Conservation (phyloP, 106 monocot species). For the Agapanthus africanus region DNA sequence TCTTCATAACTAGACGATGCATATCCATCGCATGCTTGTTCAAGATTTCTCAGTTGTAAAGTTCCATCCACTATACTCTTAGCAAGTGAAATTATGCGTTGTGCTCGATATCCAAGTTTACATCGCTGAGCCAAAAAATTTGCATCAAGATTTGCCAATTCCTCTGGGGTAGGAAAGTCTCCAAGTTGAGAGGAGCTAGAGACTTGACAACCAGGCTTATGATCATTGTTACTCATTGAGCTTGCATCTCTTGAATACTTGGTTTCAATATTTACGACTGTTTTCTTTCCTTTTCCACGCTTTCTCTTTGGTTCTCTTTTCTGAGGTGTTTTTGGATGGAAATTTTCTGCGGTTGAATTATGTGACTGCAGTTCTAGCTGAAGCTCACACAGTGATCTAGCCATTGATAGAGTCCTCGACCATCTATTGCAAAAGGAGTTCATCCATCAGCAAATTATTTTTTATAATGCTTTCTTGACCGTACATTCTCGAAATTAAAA, state of each 20-base stretch:
- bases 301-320: constrained; percentile 41
- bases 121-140: constrained; percentile 42
- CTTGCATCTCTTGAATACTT: constrained; percentile 11
- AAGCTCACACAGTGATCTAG: constrained; percentile 64
- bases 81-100: constrained; percentile 56
- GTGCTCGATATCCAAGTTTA: constrained; percentile 65
- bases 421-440: constrained; percentile 28
- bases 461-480: too few relatives aligned
- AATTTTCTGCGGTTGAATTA: constrained; percentile 12
- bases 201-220: not conserved
- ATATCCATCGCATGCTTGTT: constrained; percentile 34
- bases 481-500: too few relatives aligned
- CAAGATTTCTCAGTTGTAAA: constrained; percentile 34
- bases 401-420: constrained; percentile 77
- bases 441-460: not conserved
- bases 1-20: constrained; percentile 26
- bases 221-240: not conserved
- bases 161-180: constrained; percentile 68
- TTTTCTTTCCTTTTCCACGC: constrained; percentile 16
- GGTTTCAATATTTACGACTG: constrained; percentile 21
- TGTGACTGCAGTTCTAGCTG: constrained; percentile 30
- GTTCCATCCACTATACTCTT: constrained; percentile 33
- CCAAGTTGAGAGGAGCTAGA: constrained; percentile 16
- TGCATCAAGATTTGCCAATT: constrained; percentile 48
- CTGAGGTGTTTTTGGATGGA: constrained; percentile 66